These are phyloP conservation scores for Solanum microdontum DNA, from an alignment of 257 asterid species.

Conservation along the genomic window DNA sequence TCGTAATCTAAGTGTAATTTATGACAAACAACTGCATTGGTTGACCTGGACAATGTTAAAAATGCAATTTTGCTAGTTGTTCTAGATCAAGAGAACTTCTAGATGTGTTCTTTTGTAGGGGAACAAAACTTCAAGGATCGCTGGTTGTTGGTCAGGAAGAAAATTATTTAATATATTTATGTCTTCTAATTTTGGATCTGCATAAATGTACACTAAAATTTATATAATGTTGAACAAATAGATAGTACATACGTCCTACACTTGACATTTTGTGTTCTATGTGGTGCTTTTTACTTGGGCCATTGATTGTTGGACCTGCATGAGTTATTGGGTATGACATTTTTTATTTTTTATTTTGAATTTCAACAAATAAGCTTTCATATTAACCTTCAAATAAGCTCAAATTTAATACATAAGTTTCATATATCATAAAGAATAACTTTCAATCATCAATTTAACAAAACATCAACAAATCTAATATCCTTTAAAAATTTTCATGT, in stretches of 20 bases:
- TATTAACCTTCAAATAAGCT: too few relatives aligned
- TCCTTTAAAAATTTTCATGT: not conserved
- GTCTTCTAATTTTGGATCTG: not conserved
- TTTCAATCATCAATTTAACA: not conserved
- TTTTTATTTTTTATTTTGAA: too few relatives aligned
- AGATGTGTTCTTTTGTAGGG: not conserved
- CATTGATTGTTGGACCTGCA: not conserved
- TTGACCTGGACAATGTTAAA: not conserved
- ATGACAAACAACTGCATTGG: not conserved
- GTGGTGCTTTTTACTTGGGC: not conserved
- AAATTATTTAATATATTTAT: not conserved
- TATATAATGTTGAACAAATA: not conserved
- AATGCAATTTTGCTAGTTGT: not conserved
- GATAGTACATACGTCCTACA: not conserved
- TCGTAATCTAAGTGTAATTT: not conserved
- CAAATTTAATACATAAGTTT: too few relatives aligned
- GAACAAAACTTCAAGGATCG: not conserved
- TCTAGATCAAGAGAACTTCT: not conserved
- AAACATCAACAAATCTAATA: not conserved
- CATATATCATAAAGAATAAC: not conserved
- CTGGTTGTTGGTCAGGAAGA: not conserved
- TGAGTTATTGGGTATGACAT: not conserved
- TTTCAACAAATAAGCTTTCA: too few relatives aligned
- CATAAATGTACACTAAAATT: not conserved
- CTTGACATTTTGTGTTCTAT: not conserved